Percentiles rank a stretch among this genome's conserved stretches.
phyloP scores from a whole-genome alignment of 805 yeast genomes.

The Grigorovia transvaalensis region DNA sequence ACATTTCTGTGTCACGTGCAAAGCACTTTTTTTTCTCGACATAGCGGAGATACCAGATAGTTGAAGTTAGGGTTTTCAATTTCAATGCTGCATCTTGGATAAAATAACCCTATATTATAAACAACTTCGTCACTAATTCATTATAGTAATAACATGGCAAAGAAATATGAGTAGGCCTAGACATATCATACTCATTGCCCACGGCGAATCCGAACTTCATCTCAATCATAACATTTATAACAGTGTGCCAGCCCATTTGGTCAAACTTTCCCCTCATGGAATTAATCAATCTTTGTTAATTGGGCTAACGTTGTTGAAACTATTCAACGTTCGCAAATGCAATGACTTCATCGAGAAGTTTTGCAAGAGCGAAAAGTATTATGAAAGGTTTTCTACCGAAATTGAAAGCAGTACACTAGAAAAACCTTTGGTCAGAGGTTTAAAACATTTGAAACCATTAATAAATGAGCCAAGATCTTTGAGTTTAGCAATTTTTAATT shows the following conservation, averaged over 20 bases:
- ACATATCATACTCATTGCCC: slow-evolving; percentile 68
- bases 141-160: neutral
- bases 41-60: neutral
- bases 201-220: slow-evolving; percentile 88
- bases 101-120: neutral
- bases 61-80: neutral
- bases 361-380: neutral
- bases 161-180: slow-evolving; percentile 25
- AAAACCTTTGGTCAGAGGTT: neutral
- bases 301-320: slow-evolving; percentile 35
- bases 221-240: slow-evolving; percentile 70
- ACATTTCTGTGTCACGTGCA: neutral
- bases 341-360: slow-evolving; percentile 7
- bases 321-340: slow-evolving; percentile 23
- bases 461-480: neutral
- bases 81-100: too few species aligned
- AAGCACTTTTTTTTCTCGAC: neutral
- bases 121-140: neutral
- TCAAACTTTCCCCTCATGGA: slow-evolving; percentile 63
- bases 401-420: neutral
- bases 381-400: neutral
- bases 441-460: neutral
- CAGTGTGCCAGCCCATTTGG: slow-evolving; percentile 66
- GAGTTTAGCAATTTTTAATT: slow-evolving; percentile 59
- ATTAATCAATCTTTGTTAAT: slow-evolving; percentile 50